Evolutionary conservation across 2,329 filamentous ascomycete species (phyloP), one percentile per base, ranked within the genome.

Genomic region (Fusarium coffeatum): DNA sequence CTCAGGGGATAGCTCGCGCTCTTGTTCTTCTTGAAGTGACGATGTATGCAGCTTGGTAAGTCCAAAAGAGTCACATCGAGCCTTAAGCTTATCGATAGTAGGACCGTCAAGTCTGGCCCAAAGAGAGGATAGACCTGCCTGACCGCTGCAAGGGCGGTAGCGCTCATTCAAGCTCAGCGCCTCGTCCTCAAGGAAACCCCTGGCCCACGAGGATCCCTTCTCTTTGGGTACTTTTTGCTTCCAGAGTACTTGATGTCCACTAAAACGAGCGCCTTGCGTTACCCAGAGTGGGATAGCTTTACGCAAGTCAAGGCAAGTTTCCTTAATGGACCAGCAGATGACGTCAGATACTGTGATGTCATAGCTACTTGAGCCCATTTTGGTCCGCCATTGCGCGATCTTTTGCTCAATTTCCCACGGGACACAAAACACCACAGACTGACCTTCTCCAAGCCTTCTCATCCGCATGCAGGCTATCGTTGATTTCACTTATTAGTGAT

Each of bases 1-100:
- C 64, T 93, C 90, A 0, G 88, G 88, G 0, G 87, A 82, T 0
- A 93, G 79, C 65, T 93, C 91, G 1, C 90, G 83, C 73, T 93
- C 90, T 68, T 93, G 89, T 61, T 93, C 91, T 71, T 92, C 89
- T 5, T 87, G 79, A 0, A 92, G 77, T 0, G 78, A 77, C 0
- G 40, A 47, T 1, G 12, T 43, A 1, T 30, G 55, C 1, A 71
- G n/a, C 6, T 67, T 43, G 2, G 30, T 50, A 5, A 71, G 15
- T 0, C 72, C 65, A 32, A 74, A 74, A 25, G 25, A 25, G 25
- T 25, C 25, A 8, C 25, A 25, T 25, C 25, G 25, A 25, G 25
- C 25, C 25, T 25, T 25, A 7, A 25, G 25, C 25, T 25, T 25
- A 6, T 25, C 25, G 25, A 25, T 25, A 7, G 25, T 25, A 25